Percentiles rank a stretch among this genome's conserved stretches.
These are phyloP conservation scores for Corynascus novoguineensis DNA, from an alignment of 495 filamentous ascomycete genomes.

Conservation along the genomic window DNA sequence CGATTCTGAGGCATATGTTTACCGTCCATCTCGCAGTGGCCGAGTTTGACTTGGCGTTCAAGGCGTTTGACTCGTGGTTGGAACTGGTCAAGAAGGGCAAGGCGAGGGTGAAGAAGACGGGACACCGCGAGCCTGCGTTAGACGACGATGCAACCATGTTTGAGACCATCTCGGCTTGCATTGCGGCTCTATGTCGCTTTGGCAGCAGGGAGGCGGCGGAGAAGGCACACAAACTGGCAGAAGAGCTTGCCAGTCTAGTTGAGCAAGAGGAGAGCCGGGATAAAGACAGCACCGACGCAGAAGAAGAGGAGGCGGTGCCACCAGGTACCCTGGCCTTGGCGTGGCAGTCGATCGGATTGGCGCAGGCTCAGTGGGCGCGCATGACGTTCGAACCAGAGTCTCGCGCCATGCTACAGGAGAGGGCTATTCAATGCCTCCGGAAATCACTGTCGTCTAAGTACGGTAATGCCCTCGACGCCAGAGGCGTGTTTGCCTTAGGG, in stretches of 20 bases:
- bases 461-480: constrained; percentile 55
- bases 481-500: constrained; percentile 73
- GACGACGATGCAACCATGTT: constrained; percentile 73
- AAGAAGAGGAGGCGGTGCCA: constrained; percentile 40
- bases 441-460: constrained; percentile 61
- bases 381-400: constrained; percentile 66
- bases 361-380: constrained; percentile 78
- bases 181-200: constrained; percentile 75
- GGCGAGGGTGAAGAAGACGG: constrained; percentile 70
- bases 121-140: constrained; percentile 62
- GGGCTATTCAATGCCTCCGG: constrained; percentile 68
- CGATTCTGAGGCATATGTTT: constrained; percentile 81
- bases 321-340: constrained; percentile 55
- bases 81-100: constrained; percentile 78
- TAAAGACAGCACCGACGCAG: constrained; percentile 19
- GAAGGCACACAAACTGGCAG: constrained; percentile 63
- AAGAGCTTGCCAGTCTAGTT: constrained; percentile 59
- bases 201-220: constrained; percentile 68
- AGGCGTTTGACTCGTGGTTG: constrained; percentile 82
- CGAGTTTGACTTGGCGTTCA: constrained; percentile 81
- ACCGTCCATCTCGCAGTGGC: constrained; percentile 77
- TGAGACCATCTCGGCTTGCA: constrained; percentile 67
- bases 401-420: constrained; percentile 61
- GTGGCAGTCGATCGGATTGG: constrained; percentile 76
- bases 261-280: constrained; percentile 30